Conservation (phyloP, 208 protist species). For the Leishmania gerbilli region DNA sequence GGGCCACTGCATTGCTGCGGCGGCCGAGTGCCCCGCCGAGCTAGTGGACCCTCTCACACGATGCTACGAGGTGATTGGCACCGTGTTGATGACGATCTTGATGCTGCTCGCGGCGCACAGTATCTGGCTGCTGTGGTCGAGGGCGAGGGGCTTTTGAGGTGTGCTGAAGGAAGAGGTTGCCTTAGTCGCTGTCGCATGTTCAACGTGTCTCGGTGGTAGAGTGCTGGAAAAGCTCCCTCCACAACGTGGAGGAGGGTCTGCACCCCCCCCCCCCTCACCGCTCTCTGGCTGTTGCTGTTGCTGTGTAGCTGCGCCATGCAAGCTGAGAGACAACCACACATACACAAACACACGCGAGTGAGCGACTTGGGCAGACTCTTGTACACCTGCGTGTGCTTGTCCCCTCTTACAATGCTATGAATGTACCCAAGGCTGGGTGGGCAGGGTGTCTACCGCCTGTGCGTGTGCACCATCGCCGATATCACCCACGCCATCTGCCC, state of each 20-base stretch:
- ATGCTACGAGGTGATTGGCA: constrained; percentile 18
- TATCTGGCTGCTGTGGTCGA: constrained; percentile 1
- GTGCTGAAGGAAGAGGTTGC: neutral
- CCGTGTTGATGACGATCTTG: constrained; percentile 2
- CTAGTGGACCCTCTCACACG: constrained; percentile 5
- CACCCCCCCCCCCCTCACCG: neutral
- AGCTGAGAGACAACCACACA: neutral
- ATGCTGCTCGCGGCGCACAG: constrained; percentile 1
- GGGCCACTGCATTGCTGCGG: constrained; percentile 3
- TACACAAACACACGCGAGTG: neutral
- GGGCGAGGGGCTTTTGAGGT: neutral
- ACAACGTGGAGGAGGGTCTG: neutral
- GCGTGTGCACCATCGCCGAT: neutral
- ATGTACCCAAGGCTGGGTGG: neutral
- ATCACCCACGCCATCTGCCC: neutral
- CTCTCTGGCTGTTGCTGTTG: neutral
- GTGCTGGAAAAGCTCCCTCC: neutral
- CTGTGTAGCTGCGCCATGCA: neutral
- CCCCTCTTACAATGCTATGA: neutral
- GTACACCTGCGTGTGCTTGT: neutral
- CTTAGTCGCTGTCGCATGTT: neutral
- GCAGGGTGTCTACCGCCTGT: neutral
- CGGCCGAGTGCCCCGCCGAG: constrained; percentile 13
- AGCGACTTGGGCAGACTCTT: neutral
- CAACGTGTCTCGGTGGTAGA: neutral